Evolutionary conservation across 495 filamentous ascomycete species (phyloP), one percentile per base, ranked within the genome.

Genomic region (Xylaria longipes): DNA sequence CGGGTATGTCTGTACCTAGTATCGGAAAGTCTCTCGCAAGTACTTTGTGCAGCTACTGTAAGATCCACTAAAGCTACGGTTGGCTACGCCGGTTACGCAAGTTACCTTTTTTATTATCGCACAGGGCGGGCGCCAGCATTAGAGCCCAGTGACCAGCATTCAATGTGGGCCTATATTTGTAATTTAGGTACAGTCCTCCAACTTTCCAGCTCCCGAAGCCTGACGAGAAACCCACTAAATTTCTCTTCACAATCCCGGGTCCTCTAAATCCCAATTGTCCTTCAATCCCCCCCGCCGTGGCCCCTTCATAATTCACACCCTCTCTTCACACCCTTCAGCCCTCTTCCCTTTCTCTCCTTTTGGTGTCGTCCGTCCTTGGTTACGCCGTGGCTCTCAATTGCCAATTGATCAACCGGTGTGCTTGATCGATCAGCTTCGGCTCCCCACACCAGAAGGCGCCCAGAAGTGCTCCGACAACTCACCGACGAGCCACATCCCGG

Each of bases 101-200:
- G 20, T 50, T 5, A 3, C 50, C 15, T 25, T 50, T 50, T 45
- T 45, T 17, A 17, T 45, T n/a, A n/a, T n/a, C 35, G 39, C 5
- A 8, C 39, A 12, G 5, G 46, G 17, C 46, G 9, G 46, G 22
- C 5, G n/a, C n/a, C 1, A 31, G 22, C 52, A 56, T 22, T 8
- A 56, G 52, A 27, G 27, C 22, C 22, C n/a, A 2, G 27, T 11
- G 25, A 12, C 41, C n/a, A 56, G 46, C 48, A 20, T 8, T 39
- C 33, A 20, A 14, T 37, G 64, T 41, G 64, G 65, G 48, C 46
- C 65, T 35, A 67, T 41, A 67, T 67, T 67, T 67, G 65, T 67
- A 54, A 67, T 67, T 67, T 67, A 43, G 14, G 15, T 63, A 54
- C 31, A 27, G 22, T 11, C 52, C 37, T 54, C 27, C 7, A 56